A percentile compares a stretch with the other conserved stretches of the same genome.
phyloP scores from a whole-genome alignment of 306 rosid genomes.

The Sindora glabra region DNA sequence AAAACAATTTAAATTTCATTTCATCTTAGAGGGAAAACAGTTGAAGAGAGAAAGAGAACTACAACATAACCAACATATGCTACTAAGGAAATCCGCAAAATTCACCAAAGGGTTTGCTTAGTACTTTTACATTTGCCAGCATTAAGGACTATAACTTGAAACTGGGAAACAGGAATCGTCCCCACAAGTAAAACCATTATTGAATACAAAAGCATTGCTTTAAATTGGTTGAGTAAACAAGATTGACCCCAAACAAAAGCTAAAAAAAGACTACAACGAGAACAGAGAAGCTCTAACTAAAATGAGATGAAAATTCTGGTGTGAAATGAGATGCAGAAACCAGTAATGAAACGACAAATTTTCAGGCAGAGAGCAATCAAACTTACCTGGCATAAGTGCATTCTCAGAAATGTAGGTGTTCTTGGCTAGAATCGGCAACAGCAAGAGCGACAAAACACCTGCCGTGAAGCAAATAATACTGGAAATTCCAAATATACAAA shows the following conservation, averaged over 20 bases:
- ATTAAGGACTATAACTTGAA: background rate
- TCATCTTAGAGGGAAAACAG: background rate
- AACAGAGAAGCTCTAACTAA: too few species aligned
- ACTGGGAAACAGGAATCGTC: background rate
- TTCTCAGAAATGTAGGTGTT: slow-evolving; percentile 90
- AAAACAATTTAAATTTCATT: background rate
- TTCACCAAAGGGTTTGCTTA: background rate
- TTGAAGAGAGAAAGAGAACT: background rate
- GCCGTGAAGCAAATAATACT: slow-evolving; percentile 61
- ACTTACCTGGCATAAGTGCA: slow-evolving; percentile 89
- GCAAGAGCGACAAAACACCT: slow-evolving; percentile 68
- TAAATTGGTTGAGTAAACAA: background rate
- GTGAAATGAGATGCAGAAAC: background rate
- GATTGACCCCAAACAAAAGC: background rate
- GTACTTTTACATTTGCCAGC: background rate
- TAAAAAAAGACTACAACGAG: too few species aligned
- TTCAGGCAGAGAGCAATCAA: background rate
- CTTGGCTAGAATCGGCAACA: slow-evolving; percentile 82
- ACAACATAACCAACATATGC: background rate
- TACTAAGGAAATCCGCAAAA: background rate
- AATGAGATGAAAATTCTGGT: too few species aligned
- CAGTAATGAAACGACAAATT: background rate
- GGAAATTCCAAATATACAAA: background rate
- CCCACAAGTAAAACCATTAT: background rate
- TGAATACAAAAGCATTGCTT: background rate